Conservation (phyloP, 768 basidiomycete genomes). For the Trametes cubensis region DNA sequence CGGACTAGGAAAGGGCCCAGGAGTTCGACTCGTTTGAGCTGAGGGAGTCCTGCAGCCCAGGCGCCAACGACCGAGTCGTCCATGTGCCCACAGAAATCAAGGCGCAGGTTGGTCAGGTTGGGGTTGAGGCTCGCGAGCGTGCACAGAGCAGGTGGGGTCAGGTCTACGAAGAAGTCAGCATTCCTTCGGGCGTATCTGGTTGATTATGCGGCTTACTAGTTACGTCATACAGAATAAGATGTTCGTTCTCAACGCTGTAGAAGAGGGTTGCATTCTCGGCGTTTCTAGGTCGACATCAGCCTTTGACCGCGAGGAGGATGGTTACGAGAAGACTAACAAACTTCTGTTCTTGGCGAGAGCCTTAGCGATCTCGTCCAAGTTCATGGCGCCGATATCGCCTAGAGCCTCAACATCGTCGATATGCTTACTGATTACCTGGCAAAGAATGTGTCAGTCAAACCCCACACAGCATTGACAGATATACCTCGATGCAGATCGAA, state of each 20-base stretch:
- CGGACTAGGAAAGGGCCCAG: slow-evolving; percentile 88
- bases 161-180: slow-evolving; percentile 46
- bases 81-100: slow-evolving; percentile 87
- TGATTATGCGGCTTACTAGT: slow-evolving; percentile 64
- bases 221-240: slow-evolving; percentile 81
- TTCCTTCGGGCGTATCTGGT: background rate
- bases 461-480: background rate
- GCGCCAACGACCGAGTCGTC: slow-evolving; percentile 58
- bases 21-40: slow-evolving; percentile 74
- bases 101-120: slow-evolving; percentile 73
- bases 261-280: slow-evolving; percentile 80
- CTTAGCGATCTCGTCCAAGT: slow-evolving; percentile 82
- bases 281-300: slow-evolving; percentile 1
- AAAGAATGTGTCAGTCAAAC: background rate
- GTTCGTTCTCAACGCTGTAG: slow-evolving; percentile 70
- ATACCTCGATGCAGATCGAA: slow-evolving; percentile 78
- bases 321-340: slow-evolving; percentile 55
- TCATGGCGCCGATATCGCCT: slow-evolving; percentile 85
- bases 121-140: slow-evolving; percentile 83
- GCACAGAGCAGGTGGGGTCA: slow-evolving; percentile 65
- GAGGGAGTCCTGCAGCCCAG: slow-evolving; percentile 65
- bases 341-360: slow-evolving; percentile 80
- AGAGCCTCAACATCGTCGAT: slow-evolving; percentile 89
- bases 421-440: slow-evolving; percentile 79
- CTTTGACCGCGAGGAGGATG: background rate